Evolutionary conservation across 805 yeast species (phyloP).

Genomic region (Diddensiella santjacobensis): DNA sequence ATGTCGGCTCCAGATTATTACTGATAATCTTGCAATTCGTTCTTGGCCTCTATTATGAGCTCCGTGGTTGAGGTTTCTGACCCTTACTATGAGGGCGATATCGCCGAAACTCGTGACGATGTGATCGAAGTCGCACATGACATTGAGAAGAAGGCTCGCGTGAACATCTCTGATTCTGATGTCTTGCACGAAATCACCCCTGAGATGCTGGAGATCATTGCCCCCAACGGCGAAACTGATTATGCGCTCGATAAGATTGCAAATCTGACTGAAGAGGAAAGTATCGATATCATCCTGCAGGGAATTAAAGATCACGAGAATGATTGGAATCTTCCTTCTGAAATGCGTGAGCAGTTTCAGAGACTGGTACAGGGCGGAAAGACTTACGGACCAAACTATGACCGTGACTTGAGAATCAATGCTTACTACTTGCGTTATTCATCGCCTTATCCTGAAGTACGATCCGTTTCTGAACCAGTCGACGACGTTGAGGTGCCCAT

Average conservation of each 20-base stretch:
- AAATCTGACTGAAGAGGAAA: constrained; percentile 12
- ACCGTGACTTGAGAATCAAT: constrained; percentile 11
- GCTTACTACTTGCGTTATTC: constrained; percentile 21
- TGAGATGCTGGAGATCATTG: constrained; percentile 16
- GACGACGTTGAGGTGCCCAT: constrained; percentile 45
- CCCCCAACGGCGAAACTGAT: constrained; percentile 20
- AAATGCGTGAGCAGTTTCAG: constrained; percentile 30
- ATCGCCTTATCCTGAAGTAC: constrained; percentile 56
- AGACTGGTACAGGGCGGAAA: constrained; percentile 24
- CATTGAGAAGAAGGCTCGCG: constrained; percentile 7
- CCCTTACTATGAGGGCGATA: background rate
- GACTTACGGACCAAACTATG: constrained; percentile 12
- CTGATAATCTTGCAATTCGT: too few relatives aligned
- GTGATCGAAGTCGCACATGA: constrained; percentile 1
- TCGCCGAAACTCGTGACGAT: background rate
- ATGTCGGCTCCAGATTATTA: too few relatives aligned
- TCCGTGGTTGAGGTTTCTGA: background rate
- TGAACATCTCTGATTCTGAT: background rate
- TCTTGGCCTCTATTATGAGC: too few relatives aligned
- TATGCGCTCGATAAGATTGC: constrained; percentile 13
- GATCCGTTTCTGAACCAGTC: constrained; percentile 49
- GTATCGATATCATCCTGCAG: constrained; percentile 8
- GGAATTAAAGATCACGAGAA: constrained; percentile 5
- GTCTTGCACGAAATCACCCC: constrained; percentile 7
- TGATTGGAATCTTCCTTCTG: constrained; percentile 28